Evolutionary conservation across 2,329 filamentous ascomycete species (phyloP).

Genomic region (Fusarium keratoplasticum): DNA sequence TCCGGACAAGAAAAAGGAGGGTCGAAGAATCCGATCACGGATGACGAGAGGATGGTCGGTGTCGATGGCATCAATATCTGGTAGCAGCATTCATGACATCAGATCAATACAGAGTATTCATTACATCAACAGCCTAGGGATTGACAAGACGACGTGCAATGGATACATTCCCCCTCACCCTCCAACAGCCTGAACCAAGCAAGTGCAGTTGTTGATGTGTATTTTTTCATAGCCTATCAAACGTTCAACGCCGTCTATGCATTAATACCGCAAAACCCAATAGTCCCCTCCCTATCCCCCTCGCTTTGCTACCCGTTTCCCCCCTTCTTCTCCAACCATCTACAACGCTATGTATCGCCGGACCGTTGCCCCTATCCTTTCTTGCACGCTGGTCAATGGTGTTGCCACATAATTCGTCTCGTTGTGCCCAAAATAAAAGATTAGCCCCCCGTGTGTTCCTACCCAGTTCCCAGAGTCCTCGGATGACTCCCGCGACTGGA

Average conservation of each 20-base stretch:
- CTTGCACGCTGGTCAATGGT: constrained; percentile 1
- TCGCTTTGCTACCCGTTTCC: constrained; percentile 3
- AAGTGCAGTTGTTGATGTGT: constrained; percentile 32
- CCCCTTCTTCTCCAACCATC: constrained; percentile 16
- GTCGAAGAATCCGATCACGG: neutral
- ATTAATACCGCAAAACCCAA: constrained; percentile 43
- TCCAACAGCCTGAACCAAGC: neutral
- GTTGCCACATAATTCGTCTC: constrained; percentile 18
- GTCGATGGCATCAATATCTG: neutral
- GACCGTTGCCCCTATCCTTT: neutral
- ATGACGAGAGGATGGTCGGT: neutral
- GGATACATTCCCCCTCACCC: neutral
- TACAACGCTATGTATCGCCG: constrained; percentile 11
- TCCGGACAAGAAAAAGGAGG: neutral
- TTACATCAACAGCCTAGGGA: neutral
- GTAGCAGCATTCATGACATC: neutral
- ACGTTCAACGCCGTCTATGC: constrained; percentile 52
- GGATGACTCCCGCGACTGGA: neutral
- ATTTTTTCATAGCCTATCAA: constrained; percentile 42
- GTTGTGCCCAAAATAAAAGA: neutral
- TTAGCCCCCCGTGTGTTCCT: neutral
- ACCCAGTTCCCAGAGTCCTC: neutral
- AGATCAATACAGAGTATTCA: neutral
- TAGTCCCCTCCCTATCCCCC: constrained; percentile 19
- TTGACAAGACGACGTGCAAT: neutral